Base-by-base conservation (phyloP, 352 stramenopile species). In the Phytophthora meadii region DNA sequence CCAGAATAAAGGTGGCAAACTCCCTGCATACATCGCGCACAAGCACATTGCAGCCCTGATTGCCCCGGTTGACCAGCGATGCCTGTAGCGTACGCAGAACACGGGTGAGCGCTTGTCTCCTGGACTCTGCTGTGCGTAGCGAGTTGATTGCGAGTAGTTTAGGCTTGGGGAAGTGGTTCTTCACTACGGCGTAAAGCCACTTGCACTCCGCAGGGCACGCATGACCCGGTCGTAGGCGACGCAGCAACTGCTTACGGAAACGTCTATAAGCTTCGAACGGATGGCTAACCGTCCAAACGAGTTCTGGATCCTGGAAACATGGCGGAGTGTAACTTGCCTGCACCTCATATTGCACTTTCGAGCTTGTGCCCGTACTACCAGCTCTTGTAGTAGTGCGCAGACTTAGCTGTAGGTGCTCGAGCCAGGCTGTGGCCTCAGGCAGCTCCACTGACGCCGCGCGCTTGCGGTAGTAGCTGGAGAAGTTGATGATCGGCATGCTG, bases 181-280 rank as follows among this genome's bases (percentile, higher is more conserved):
- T 78, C 28, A 78, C 44, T 39, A 78, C 70, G 14, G 46, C 55
- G 42, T 77, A 68, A 22, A 77, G 65, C 70, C 70, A 77, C n/a
- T 63, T 66, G 55, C 65, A 77, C 56, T 78, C 70, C n/a, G 70
- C 65, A 25, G 59, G 51, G 32, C 70, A 78, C 47, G 50, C 61
- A 44, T 75, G 70, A 10, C 66, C 65, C 1, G 56, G 56, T 41
- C 68, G 56, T 24, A 78, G 22, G 5, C 56, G 15, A 0, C 48
- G 42, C 44, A 78, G 36, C 19, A 78, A 32, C 15, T 61, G 70
- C 42, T 72, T 70, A 41, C 83, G 81, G 50, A 89, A 83, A 34
- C 61, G 54, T 2, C 66, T 66, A 37, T 84, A 86, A 27, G 75
- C 79, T 1, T 87, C 69, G 32, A 81, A 84, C 8, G 65, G 56